Evolutionary conservation across 371 early-diverging fungal species (phyloP).

Genomic region (Entomophthora muscae): DNA sequence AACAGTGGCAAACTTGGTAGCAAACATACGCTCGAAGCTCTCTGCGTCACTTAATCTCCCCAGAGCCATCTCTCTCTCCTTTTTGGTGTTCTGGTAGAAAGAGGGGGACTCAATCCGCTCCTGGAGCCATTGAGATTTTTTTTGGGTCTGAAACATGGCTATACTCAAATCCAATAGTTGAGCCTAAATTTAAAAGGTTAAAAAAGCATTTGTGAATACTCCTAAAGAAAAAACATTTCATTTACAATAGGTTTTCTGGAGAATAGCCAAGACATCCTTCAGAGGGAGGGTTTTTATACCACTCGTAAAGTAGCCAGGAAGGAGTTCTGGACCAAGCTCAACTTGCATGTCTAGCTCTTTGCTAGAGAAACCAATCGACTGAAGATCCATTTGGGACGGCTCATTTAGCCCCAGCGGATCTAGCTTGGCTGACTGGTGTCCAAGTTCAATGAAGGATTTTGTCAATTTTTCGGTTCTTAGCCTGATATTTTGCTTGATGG

Average conservation of each 20-base stretch:
- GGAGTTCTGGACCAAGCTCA: slow-evolving; percentile 58
- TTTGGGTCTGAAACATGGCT: slow-evolving; percentile 74
- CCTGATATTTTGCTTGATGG: slow-evolving; percentile 28
- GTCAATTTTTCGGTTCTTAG: slow-evolving; percentile 94
- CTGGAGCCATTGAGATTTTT: slow-evolving; percentile 38
- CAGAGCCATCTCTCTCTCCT: neutral
- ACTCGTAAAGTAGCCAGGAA: slow-evolving; percentile 56
- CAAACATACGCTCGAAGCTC: slow-evolving; percentile 90
- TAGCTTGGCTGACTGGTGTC: slow-evolving; percentile 66
- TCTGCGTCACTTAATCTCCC: slow-evolving; percentile 6
- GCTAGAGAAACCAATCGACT: slow-evolving; percentile 38
- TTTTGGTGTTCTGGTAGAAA: neutral
- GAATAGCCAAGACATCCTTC: slow-evolving; percentile 55
- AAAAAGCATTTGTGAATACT: neutral
- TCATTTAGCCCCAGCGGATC: slow-evolving; percentile 52
- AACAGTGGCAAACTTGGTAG: slow-evolving; percentile 82
- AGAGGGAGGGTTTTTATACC: slow-evolving; percentile 32
- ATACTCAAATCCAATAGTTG: slow-evolving; percentile 88
- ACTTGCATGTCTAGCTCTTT: slow-evolving; percentile 28
- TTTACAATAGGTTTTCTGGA: slow-evolving; percentile 75
- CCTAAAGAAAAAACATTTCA: slow-evolving; percentile 14
- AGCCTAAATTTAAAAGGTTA: slow-evolving; percentile 22
- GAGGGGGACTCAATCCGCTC: slow-evolving; percentile 14
- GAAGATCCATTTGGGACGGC: neutral
- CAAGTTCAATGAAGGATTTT: slow-evolving; percentile 72